Evolutionary conservation across 176 grass and related monocot genomes (phyloP).

Genomic region (Typha latifolia): DNA sequence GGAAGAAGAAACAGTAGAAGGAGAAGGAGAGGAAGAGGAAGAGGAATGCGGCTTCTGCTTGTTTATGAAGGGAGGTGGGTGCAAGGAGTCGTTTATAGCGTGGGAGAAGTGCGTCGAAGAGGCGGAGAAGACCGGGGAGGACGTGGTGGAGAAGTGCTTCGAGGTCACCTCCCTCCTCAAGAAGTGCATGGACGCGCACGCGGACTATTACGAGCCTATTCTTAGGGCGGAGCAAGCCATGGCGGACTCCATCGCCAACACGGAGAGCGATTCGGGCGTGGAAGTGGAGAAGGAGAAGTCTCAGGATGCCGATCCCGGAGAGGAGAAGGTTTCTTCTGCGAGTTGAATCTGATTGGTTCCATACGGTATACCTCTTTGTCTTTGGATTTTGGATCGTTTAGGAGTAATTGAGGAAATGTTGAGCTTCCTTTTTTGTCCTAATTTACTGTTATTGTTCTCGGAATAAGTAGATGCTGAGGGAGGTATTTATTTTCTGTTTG

Average conservation of each 20-base stretch:
- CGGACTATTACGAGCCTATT: slow-evolving; percentile 63
- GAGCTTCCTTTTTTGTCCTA: background rate
- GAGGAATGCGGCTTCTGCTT: slow-evolving; percentile 89
- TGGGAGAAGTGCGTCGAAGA: slow-evolving; percentile 78
- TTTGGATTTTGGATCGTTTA: background rate
- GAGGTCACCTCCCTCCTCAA: slow-evolving; percentile 46
- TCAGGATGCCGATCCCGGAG: background rate
- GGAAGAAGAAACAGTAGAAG: slow-evolving; percentile 9
- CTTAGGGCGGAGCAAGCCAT: slow-evolving; percentile 45
- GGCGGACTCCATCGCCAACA: slow-evolving; percentile 8
- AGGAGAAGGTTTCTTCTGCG: background rate
- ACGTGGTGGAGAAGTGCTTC: slow-evolving; percentile 63
- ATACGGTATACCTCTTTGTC: background rate
- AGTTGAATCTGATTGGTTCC: background rate
- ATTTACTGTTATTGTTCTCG: background rate
- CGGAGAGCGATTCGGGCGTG: background rate
- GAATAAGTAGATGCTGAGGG: background rate
- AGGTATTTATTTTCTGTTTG: background rate
- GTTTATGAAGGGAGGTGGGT: slow-evolving; percentile 87
- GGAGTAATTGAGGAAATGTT: background rate
- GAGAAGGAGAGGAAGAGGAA: slow-evolving; percentile 36
- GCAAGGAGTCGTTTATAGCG: slow-evolving; percentile 56
- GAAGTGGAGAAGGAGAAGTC: slow-evolving; percentile 1
- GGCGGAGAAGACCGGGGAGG: slow-evolving; percentile 36
- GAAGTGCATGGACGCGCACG: slow-evolving; percentile 86